Evolutionary conservation across 768 basidiomycete genomes (phyloP).

Genomic region (Suillus cothurnatus): DNA sequence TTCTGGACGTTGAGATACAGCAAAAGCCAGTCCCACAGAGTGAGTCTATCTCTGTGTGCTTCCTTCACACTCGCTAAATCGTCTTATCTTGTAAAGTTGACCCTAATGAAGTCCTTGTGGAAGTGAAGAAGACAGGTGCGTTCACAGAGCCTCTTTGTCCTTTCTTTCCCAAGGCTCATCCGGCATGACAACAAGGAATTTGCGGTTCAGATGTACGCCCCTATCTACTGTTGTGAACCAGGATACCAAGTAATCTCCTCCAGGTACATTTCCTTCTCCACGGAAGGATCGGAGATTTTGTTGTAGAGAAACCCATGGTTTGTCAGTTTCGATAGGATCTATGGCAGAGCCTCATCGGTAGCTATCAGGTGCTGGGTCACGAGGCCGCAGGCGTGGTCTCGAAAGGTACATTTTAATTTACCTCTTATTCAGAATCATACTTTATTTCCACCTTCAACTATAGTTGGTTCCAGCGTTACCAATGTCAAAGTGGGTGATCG

Average conservation of each 20-base stretch:
- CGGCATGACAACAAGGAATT: conserved; percentile 56
- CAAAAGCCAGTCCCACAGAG: conserved; percentile 74
- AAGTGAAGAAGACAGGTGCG: conserved; percentile 90
- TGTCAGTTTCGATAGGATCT: conserved; percentile 12
- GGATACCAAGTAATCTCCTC: conserved; percentile 8
- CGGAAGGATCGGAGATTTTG: conserved; percentile 78
- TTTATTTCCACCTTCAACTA: background rate
- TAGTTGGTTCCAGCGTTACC: conserved; percentile 78
- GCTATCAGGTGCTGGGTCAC: conserved; percentile 84
- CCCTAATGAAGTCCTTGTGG: conserved; percentile 79
- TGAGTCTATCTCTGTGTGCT: conserved; percentile 31
- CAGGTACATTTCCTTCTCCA: conserved; percentile 81
- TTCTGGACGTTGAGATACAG: conserved; percentile 73
- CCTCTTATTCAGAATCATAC: background rate
- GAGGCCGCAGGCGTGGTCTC: conserved; percentile 84
- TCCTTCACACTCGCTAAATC: conserved; percentile 12
- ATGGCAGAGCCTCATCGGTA: background rate
- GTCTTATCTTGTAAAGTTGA: conserved; percentile 45
- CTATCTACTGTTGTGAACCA: conserved; percentile 13
- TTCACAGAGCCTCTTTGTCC: conserved; percentile 5
- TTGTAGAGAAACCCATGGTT: conserved; percentile 83
- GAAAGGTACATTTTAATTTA: conserved; percentile 47
- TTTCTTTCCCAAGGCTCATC: conserved; percentile 13
- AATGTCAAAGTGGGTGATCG: conserved; percentile 80
- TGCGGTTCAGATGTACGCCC: conserved; percentile 82